Conservation (phyloP, 225 moss, liverwort and hornwort genomes). For the Bryum argenteum region DNA sequence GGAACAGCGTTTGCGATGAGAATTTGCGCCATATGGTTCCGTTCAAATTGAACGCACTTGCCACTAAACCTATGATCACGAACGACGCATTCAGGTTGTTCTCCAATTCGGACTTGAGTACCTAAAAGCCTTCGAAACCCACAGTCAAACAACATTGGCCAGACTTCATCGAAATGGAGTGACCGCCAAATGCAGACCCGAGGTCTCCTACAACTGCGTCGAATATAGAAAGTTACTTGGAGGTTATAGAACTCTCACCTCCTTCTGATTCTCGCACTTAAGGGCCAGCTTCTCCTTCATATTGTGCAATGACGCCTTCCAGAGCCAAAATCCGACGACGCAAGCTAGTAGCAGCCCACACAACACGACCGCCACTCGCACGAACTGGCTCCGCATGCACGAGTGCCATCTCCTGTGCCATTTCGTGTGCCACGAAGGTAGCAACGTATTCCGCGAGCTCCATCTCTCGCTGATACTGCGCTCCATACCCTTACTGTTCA, state of each 20-base stretch:
- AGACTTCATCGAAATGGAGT: neutral
- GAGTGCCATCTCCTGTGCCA: slow-evolving; percentile 34
- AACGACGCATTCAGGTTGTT: slow-evolving; percentile 88
- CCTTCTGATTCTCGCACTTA: slow-evolving; percentile 70
- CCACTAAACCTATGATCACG: slow-evolving; percentile 72
- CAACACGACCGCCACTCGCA: slow-evolving; percentile 48
- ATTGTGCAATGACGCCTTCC: slow-evolving; percentile 38
- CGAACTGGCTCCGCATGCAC: slow-evolving; percentile 37
- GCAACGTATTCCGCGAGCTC: slow-evolving; percentile 27
- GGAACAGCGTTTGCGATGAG: slow-evolving; percentile 44
- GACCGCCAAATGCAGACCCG: neutral
- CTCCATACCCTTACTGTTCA: slow-evolving; percentile 34
- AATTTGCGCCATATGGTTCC: slow-evolving; percentile 57
- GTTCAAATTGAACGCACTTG: slow-evolving; percentile 34
- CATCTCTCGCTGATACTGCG: slow-evolving; percentile 21
- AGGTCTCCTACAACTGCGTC: neutral
- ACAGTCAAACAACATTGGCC: neutral
- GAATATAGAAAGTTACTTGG: no score
- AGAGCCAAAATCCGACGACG: slow-evolving; percentile 59
- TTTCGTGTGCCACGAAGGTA: slow-evolving; percentile 32
- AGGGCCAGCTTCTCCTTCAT: slow-evolving; percentile 52
- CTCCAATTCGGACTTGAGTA: slow-evolving; percentile 65
- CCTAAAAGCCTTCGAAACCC: slow-evolving; percentile 30
- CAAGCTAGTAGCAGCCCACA: slow-evolving; percentile 53
- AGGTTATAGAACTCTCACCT: slow-evolving; percentile 42